Conservation (phyloP, 345 rosid genomes). For the Citrus unshiu region DNA sequence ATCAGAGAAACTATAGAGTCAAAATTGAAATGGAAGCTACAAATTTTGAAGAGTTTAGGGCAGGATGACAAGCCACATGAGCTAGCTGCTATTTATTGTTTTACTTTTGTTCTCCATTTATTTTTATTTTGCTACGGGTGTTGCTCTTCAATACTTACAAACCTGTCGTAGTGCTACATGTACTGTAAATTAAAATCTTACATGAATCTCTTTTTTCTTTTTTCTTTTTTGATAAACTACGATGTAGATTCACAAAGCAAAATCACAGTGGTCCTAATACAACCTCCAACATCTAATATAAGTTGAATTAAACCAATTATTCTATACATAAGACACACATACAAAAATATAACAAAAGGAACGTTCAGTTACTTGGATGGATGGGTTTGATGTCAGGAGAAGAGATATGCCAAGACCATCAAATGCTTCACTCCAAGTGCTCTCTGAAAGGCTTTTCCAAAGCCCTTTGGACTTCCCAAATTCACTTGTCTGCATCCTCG, state of each 20-base stretch:
- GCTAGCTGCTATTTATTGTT: neutral
- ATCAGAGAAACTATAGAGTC: neutral
- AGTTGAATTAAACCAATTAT: neutral
- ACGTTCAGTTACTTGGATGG: constrained; percentile 67
- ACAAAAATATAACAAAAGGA: neutral
- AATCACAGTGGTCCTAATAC: neutral
- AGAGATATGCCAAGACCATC: constrained; percentile 95
- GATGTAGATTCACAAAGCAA: neutral
- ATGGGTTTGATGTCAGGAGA: constrained; percentile 84
- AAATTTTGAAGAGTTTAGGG: neutral
- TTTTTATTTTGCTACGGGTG: neutral
- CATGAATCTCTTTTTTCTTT: too few species aligned
- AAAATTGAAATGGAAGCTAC: neutral
- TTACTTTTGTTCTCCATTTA: neutral
- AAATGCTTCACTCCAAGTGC: constrained; percentile 69
- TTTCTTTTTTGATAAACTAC: neutral
- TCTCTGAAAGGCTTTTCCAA: constrained; percentile 71
- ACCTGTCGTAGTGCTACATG: neutral
- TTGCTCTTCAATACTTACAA: neutral
- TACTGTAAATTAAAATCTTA: neutral
- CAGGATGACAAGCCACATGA: neutral
- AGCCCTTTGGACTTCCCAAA: constrained; percentile 95
- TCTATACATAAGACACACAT: neutral
- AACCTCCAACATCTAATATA: neutral
- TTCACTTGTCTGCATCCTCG: constrained; percentile 94